Evolutionary conservation across 176 grass and related monocot genomes (phyloP).

Genomic region (Oryza glumipatula): DNA sequence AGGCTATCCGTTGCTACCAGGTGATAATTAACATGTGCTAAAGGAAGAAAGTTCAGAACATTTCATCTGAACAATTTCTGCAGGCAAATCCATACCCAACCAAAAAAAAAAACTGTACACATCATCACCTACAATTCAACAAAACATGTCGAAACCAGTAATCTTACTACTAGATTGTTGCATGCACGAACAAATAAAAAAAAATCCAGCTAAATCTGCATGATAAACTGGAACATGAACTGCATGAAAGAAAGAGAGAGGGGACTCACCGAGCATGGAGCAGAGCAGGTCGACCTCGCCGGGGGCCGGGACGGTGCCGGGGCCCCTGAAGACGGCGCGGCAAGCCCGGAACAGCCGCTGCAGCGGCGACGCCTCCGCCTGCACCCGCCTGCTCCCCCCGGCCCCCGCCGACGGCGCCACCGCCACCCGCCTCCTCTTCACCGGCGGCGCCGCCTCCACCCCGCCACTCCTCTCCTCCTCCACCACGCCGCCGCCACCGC

Average conservation of each 20-base stretch:
- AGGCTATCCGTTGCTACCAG: neutral
- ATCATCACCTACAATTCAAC: neutral
- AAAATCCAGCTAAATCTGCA: neutral
- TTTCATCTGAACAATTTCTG: neutral
- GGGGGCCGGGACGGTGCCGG: slow-evolving; percentile 68
- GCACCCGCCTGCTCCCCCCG: slow-evolving; percentile 46
- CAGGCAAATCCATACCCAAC: neutral
- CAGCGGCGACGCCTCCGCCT: slow-evolving; percentile 49
- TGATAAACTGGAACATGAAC: neutral
- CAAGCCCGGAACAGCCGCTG: slow-evolving; percentile 84
- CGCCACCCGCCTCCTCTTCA: slow-evolving; percentile 41
- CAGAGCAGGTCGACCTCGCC: slow-evolving; percentile 61
- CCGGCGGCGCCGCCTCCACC: neutral
- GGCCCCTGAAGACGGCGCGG: slow-evolving; percentile 74
- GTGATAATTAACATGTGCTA: neutral
- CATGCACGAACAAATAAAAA: neutral
- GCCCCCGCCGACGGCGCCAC: neutral
- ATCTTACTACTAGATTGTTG: neutral
- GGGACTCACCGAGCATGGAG: slow-evolving; percentile 57
- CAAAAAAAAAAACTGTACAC: neutral
- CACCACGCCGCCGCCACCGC: neutral
- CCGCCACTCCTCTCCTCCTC: neutral
- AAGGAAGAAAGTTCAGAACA: neutral
- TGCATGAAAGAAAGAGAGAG: too few relatives aligned
- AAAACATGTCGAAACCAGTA: neutral